These are phyloP conservation scores for Akanthomyces muscarius DNA, from an alignment of 2,329 filamentous ascomycete species.

Conservation along the genomic window DNA sequence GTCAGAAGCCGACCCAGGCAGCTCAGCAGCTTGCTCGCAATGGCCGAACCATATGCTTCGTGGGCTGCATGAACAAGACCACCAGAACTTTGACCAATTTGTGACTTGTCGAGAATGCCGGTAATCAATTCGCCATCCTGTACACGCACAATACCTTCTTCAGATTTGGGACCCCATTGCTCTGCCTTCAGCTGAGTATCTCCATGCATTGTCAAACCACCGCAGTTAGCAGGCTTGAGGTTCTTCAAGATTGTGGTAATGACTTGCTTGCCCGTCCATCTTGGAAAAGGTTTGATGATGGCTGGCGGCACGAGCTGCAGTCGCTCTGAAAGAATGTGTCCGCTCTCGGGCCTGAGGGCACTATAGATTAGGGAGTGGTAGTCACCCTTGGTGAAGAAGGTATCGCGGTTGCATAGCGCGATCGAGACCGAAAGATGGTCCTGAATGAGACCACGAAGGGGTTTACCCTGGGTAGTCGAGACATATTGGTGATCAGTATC, in stretches of 20 bases:
- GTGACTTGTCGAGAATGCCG: slow-evolving; percentile 92
- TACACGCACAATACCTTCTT: slow-evolving; percentile 79
- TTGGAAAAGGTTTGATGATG: slow-evolving; percentile 70
- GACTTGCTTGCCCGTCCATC: slow-evolving; percentile 97
- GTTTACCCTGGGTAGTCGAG: slow-evolving; percentile 88
- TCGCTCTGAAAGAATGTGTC: slow-evolving; percentile 77
- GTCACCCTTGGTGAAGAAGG: slow-evolving; percentile 80
- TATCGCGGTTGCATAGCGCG: slow-evolving; percentile 84
- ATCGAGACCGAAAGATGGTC: slow-evolving; percentile 97
- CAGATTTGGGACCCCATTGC: slow-evolving; percentile 71
- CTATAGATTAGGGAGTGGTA: slow-evolving; percentile 95
- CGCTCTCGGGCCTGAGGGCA: slow-evolving; percentile 83
- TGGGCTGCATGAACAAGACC: slow-evolving; percentile 90
- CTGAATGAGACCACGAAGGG: slow-evolving; percentile 91
- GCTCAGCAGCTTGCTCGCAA: slow-evolving; percentile 83
- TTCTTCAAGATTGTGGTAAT: slow-evolving; percentile 92
- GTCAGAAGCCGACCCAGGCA: slow-evolving; percentile 86
- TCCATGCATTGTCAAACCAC: slow-evolving; percentile 73
- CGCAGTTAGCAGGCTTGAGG: slow-evolving; percentile 72
- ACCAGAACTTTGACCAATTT: slow-evolving; percentile 82
- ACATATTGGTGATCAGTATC: slow-evolving; percentile 98
- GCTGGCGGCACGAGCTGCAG: slow-evolving; percentile 79
- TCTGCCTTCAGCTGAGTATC: slow-evolving; percentile 74
- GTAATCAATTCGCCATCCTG: slow-evolving; percentile 82
- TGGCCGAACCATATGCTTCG: slow-evolving; percentile 83